Evolutionary conservation across 2,329 filamentous ascomycete genomes (phyloP).

Genomic region (Myriosclerotinia scirpicola): DNA sequence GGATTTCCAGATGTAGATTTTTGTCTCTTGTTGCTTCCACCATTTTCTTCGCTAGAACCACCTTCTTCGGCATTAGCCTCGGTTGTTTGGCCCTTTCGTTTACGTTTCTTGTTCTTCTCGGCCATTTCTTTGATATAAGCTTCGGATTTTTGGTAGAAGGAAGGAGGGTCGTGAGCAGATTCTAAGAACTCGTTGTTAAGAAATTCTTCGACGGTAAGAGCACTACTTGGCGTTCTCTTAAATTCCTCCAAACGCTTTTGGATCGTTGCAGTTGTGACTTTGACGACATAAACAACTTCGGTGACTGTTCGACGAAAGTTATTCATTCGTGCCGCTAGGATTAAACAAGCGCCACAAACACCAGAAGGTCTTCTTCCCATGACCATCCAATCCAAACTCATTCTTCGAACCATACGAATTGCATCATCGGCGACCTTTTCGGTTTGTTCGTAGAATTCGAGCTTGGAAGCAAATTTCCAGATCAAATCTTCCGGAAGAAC

Average conservation of each 20-base stretch:
- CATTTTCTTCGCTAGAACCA: slow-evolving; percentile 35
- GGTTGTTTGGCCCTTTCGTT: slow-evolving; percentile 31
- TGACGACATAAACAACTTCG: slow-evolving; percentile 97
- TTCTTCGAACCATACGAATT: slow-evolving; percentile 81
- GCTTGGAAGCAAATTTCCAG: slow-evolving; percentile 82
- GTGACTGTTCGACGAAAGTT: slow-evolving; percentile 91
- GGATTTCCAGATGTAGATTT: slow-evolving; percentile 29
- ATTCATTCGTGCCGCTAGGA: slow-evolving; percentile 96
- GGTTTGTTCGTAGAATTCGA: slow-evolving; percentile 83
- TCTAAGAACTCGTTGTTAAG: slow-evolving; percentile 70
- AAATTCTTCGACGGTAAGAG: slow-evolving; percentile 85
- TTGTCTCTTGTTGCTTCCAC: slow-evolving; percentile 33
- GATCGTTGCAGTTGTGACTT: slow-evolving; percentile 91
- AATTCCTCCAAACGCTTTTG: slow-evolving; percentile 91
- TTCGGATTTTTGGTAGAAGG: slow-evolving; percentile 68
- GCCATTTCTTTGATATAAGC: slow-evolving; percentile 56
- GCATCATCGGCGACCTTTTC: slow-evolving; percentile 87
- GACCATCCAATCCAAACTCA: slow-evolving; percentile 97
- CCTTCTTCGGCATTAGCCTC: slow-evolving; percentile 32
- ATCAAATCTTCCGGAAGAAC: slow-evolving; percentile 89
- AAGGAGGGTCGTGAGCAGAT: slow-evolving; percentile 76
- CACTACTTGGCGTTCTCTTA: slow-evolving; percentile 78
- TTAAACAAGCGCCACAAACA: slow-evolving; percentile 88
- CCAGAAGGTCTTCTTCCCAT: slow-evolving; percentile 91
- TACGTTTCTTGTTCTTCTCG: slow-evolving; percentile 49